Evolutionary conservation across 2,329 filamentous ascomycete genomes (phyloP), one percentile per base, ranked within the genome.

Genomic region (Graphilbum fragrans): DNA sequence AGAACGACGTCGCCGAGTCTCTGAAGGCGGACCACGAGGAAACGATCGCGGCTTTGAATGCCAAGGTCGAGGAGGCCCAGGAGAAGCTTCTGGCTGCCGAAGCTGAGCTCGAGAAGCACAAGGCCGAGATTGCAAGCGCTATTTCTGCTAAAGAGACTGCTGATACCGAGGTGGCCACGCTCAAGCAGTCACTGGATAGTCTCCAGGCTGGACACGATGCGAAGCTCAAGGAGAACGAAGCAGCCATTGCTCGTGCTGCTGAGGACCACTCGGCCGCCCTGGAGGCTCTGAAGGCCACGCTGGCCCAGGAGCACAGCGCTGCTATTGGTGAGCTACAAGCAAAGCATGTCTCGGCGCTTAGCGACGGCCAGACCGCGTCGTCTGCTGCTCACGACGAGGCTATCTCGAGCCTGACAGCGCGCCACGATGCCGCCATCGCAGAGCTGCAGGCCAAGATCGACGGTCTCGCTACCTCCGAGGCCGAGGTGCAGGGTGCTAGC

Each of bases 381-480:
- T 58, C 61, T 9, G 59, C 61, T 12, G 65, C 64, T 2, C 66
- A 73, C 23, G 66, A 74, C 45, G 59, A 67, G 42, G 61, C 65
- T 18, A 53, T 77, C 22, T 56, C 63, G 10, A 69, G 72, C 10
- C 58, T 77, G 37, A 71, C 68, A 51, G 50, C 63, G 4, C 58
- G 58, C 37, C 71, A 79, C 46, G 69, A 76, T 41, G 51, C 61
- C 11, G 56, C 61, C 4, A 51, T 67, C 23, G 62, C 61, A 20
- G 66, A 67, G 18, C 57, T 80, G 36, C 68, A 78, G 55, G 67
- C 62, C 51, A 69, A 73, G 56, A 62, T 80, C 25, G 66, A 74
- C 18, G 67, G 70, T 33, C 54, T 78, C 40, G 62, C 62, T 1
- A 60, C 65, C 2, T 66, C 68, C 2, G 68, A 67, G 39, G 55